Base-by-base conservation (phyloP, 306 rosid genomes). In the Oxytropis ochrocephala region DNA sequence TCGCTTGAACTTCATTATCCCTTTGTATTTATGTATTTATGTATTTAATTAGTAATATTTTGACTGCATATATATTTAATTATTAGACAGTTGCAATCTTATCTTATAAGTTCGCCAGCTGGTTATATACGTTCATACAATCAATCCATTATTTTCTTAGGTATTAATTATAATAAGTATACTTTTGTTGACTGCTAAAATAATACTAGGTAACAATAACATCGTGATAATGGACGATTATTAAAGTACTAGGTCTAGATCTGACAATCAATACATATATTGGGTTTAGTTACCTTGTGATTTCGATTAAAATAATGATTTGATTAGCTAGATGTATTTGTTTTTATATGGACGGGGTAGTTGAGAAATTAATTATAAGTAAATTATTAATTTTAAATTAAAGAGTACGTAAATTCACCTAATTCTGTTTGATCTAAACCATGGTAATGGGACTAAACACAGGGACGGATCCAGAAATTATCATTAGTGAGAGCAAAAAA, bases 51-150 rank as follows among this genome's bases (percentile, higher is more conserved):
- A n/a, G 2, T 24, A 24, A 1, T 24, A 24, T 24, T 24, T 24
- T 24, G 29, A 24, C 29, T 2, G 29, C 3, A 24, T 24, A 24
- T 30, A 63, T 64, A 69, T 58, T 48, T 71, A 57, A 58, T 71
- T 43, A 32, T 42, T 11, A 70, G 53, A 18, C 72, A 4, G 16
- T 43, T 42, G 64, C 49, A 53, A 63, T 27, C 81, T 44, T 70
- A 70, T 63, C 77, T 57, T 53, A 21, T 77, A 27, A 59, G 27
- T 46, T 36, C 49, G 69, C 75, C 75, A 76, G 70, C 80, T 76
- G 65, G 80, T 59, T 61, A 36, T 67, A 14, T 49, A 16, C 14
- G 24, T 16, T 39, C 32, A 54, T 35, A 32, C 29, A 24, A 24
- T 24, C 29, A 24, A 24, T 24, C 5, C 35, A 67, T 67, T 47